phyloP scores from a whole-genome alignment of 768 basidiomycete genomes.

The Mycena olivaceomarginata region DNA sequence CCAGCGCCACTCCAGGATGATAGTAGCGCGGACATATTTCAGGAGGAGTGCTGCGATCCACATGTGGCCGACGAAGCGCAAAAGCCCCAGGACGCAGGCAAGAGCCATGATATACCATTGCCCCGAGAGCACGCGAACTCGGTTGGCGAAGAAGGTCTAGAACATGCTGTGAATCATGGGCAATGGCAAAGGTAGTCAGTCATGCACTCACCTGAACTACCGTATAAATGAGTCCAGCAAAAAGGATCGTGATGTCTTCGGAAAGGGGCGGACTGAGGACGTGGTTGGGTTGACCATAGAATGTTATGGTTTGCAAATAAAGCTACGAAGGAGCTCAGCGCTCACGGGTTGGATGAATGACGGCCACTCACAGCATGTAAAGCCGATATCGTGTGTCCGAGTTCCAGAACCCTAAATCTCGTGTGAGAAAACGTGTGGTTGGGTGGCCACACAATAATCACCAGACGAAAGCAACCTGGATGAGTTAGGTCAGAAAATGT shows the following conservation, averaged over 20 bases:
- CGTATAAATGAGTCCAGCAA: conserved; percentile 25
- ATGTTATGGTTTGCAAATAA: conserved; percentile 27
- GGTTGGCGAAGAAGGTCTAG: conserved; percentile 29
- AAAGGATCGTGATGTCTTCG: conserved; percentile 16
- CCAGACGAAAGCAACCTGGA: conserved; percentile 24
- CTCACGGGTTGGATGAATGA: too few species aligned
- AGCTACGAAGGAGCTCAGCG: neutral
- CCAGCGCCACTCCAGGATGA: conserved; percentile 29
- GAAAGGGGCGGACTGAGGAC: conserved; percentile 13
- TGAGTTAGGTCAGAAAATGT: neutral
- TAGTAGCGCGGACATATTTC: neutral
- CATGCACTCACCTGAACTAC: conserved; percentile 17
- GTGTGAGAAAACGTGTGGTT: neutral
- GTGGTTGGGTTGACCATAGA: conserved; percentile 12
- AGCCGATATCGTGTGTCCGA: conserved; percentile 27
- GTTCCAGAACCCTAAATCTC: conserved; percentile 15
- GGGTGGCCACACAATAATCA: neutral
- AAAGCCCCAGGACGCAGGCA: neutral
- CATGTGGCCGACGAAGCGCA: conserved; percentile 16
- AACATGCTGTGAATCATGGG: too few species aligned
- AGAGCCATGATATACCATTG: conserved; percentile 16
- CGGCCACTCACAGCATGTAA: conserved; percentile 14
- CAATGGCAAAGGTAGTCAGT: neutral
- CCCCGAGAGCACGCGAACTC: conserved; percentile 16
- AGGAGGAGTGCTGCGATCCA: neutral